phyloP scores from a whole-genome alignment of 306 rosid species.

The Macrotyloma uniflorum region DNA sequence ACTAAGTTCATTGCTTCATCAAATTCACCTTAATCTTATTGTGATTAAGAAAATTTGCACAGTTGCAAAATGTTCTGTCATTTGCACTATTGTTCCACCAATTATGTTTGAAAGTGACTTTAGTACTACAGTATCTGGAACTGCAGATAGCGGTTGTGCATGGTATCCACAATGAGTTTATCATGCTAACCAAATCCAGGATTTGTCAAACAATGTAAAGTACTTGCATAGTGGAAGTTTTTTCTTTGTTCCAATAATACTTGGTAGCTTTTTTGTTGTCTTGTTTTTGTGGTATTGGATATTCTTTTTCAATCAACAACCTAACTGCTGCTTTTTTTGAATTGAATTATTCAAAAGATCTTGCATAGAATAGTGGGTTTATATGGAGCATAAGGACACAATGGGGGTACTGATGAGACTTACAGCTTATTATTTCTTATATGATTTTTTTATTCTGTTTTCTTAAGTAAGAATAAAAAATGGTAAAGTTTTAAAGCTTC shows the following conservation, averaged over 20 bases:
- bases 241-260: conserved; percentile 31
- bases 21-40: conserved; percentile 3
- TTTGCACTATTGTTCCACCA: conserved; percentile 32
- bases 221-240: not conserved
- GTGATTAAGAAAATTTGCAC: conserved; percentile 13
- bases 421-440: not conserved
- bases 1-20: not conserved
- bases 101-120: conserved; percentile 29
- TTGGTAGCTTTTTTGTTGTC: conserved; percentile 8
- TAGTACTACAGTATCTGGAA: not conserved
- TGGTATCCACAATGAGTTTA: conserved; percentile 32
- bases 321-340: conserved; percentile 23
- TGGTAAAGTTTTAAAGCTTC: conserved; percentile 11
- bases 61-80: not conserved
- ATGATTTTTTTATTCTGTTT: conserved; percentile 2
- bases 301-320: not conserved
- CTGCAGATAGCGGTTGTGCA: not conserved
- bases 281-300: not conserved
- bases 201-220: not conserved
- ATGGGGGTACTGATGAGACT: not conserved
- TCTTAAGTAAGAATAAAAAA: conserved; percentile 13
- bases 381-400: not conserved
- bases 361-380: not conserved
- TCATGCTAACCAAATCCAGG: conserved; percentile 19
- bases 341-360: conserved; percentile 4